These are phyloP conservation scores for Suaeda aralocaspica DNA, from an alignment of 148 eudicot species.

Conservation along the genomic window DNA sequence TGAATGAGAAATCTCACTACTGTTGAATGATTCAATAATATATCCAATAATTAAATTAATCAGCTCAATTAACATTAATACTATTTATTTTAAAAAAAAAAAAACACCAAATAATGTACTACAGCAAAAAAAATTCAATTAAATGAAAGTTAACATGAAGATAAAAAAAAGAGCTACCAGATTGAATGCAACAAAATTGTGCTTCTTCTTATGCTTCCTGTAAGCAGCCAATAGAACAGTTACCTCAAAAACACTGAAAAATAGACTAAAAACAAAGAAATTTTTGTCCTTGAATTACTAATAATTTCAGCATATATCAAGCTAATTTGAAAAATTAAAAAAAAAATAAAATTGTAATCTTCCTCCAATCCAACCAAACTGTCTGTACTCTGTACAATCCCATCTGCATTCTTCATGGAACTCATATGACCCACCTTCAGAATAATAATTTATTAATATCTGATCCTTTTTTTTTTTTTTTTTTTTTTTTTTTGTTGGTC, in stretches of 20 bases:
- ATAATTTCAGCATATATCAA: background rate
- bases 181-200: slow-evolving; percentile 23
- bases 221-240: slow-evolving; percentile 26
- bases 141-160: slow-evolving; percentile 9
- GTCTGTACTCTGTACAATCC: slow-evolving; percentile 31
- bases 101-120: slow-evolving; percentile 5
- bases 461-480: background rate
- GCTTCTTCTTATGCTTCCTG: slow-evolving; percentile 21
- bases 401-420: slow-evolving; percentile 27
- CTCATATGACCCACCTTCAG: slow-evolving; percentile 33
- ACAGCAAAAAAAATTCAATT: background rate
- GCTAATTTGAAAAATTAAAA: background rate
- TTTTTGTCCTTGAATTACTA: slow-evolving; percentile 1
- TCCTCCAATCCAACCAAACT: slow-evolving; percentile 28
- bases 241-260: slow-evolving; percentile 1
- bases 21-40: slow-evolving; percentile 10
- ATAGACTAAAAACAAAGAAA: background rate
- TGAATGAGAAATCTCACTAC: slow-evolving; percentile 15
- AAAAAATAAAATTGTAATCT: slow-evolving; percentile 1
- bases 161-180: background rate
- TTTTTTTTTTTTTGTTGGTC: background rate
- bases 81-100: background rate
- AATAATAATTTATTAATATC: slow-evolving; percentile 3
- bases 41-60: slow-evolving; percentile 4
- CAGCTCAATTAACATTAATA: background rate